Evolutionary conservation across 345 rosid species (phyloP).

Genomic region (Tarenaya hassleriana): DNA sequence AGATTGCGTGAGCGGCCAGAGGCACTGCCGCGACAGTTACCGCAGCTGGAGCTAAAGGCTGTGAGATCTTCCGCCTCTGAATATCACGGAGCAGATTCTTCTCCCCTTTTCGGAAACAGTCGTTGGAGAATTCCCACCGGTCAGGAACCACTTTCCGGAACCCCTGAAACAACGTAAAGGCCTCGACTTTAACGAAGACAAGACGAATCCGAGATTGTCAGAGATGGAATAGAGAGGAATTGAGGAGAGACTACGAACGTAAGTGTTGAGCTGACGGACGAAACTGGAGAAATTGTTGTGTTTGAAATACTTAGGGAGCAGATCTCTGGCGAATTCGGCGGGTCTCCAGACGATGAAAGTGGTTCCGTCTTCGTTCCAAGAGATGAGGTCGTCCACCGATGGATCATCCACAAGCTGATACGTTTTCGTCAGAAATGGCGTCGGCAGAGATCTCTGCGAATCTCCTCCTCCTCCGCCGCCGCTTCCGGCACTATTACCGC

Average conservation of each 20-base stretch:
- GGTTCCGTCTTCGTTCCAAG: constrained; percentile 90
- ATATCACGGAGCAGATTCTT: constrained; percentile 58
- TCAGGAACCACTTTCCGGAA: constrained; percentile 71
- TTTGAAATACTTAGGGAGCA: constrained; percentile 89
- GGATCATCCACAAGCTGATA: constrained; percentile 84
- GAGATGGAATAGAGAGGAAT: neutral
- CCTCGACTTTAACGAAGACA: neutral
- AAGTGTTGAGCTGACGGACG: constrained; percentile 93
- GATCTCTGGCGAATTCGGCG: constrained; percentile 88
- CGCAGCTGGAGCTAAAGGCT: constrained; percentile 4
- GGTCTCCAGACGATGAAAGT: constrained; percentile 89
- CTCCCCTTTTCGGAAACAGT: constrained; percentile 55
- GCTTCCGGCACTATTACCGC: constrained; percentile 26
- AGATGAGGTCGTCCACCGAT: constrained; percentile 57
- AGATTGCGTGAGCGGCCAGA: constrained; percentile 21
- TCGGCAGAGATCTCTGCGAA: constrained; percentile 70
- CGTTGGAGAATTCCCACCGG: constrained; percentile 74
- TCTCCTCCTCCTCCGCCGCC: constrained; percentile 31
- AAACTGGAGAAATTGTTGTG: constrained; percentile 95
- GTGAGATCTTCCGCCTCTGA: constrained; percentile 57
- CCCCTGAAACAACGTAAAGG: constrained; percentile 32
- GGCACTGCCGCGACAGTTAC: constrained; percentile 19
- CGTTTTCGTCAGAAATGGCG: constrained; percentile 86
- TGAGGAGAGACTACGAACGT: constrained; percentile 48
- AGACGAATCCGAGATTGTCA: neutral